Evolutionary conservation across 169 alveolate species (phyloP), one percentile per base, ranked within the genome.

Genomic region (Ichthyophthirius multifiliis): DNA sequence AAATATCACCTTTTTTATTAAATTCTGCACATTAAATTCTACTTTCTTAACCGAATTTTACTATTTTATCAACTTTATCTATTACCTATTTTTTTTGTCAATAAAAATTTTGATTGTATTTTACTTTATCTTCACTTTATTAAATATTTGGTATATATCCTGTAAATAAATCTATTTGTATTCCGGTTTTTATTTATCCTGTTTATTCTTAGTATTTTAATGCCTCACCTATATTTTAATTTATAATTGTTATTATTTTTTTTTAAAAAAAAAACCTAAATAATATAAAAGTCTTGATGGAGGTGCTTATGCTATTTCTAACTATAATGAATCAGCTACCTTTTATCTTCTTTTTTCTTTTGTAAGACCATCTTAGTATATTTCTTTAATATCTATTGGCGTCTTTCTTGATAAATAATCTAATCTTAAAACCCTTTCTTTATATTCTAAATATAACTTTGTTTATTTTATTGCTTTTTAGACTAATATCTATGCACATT

Each of bases 281-380:
- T 37, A 23, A 41, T 67, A 41, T n/a, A 67, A 39, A 34, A 67
- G 62, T 45, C 76, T 47, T 35, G 80, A 80, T 7, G 81, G 30
- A 18, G 86, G 81, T 9, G 86, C 86, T 9, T 43, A 45, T 30
- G 46, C 74, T 4, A 65, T 47, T 71, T 80, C 86, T 20, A 20
- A 35, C 2, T 48, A 20, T 1, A 80, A 20, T 12, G 31, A 18
- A 0, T 39, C 43, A 35, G 71, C 75, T 18, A 80, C 55, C 15
- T 35, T 47, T 10, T 15, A 23, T 71, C 86, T 80, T 47, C 86
- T 80, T 71, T 80, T 34, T 35, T 80, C 75, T 39, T 80, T 80
- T 31, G 67, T 39, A n/a, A 45, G 47, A 20, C 37, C 48, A 47
- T 80, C 81, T 39, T 15, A 18, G 31, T 65, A 78, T 7, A 78